Evolutionary conservation across 2,329 filamentous ascomycete species (phyloP).

Genomic region (Plectosphaerella sp.): DNA sequence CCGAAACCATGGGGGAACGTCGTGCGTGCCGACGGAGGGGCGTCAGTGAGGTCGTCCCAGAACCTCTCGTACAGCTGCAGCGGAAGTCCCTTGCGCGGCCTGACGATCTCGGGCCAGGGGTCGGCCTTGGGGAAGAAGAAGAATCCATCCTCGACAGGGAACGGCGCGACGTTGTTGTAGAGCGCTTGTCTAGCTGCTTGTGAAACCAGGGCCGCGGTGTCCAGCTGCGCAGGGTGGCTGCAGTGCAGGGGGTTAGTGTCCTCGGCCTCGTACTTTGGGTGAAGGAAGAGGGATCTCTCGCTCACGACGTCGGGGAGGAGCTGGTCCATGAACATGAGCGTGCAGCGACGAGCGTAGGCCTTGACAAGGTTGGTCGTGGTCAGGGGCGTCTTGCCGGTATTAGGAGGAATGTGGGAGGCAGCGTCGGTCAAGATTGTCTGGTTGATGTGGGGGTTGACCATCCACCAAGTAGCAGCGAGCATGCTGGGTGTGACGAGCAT

Average conservation of each 20-base stretch:
- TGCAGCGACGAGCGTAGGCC: neutral
- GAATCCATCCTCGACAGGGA: neutral
- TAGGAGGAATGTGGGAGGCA: neutral
- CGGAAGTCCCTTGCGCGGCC: neutral
- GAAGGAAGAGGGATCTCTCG: neutral
- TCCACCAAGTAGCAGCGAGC: neutral
- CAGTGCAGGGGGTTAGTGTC: neutral
- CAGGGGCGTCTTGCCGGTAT: neutral
- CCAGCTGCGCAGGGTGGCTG: neutral
- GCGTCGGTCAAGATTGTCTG: neutral
- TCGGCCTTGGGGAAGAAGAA: neutral
- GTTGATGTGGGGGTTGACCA: neutral
- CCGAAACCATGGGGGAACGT: too few relatives aligned
- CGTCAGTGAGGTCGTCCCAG: neutral
- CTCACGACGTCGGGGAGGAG: neutral
- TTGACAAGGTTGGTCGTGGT: neutral
- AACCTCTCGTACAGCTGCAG: neutral
- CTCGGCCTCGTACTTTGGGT: neutral
- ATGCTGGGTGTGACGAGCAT: neutral
- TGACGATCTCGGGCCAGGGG: neutral
- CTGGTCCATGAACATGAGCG: neutral
- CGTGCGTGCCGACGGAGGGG: neutral
- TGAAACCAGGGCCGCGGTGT: neutral
- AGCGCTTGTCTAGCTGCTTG: neutral
- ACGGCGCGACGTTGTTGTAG: neutral